Evolutionary conservation across 148 eudicot genomes (phyloP).

Genomic region (Drosera capensis): DNA sequence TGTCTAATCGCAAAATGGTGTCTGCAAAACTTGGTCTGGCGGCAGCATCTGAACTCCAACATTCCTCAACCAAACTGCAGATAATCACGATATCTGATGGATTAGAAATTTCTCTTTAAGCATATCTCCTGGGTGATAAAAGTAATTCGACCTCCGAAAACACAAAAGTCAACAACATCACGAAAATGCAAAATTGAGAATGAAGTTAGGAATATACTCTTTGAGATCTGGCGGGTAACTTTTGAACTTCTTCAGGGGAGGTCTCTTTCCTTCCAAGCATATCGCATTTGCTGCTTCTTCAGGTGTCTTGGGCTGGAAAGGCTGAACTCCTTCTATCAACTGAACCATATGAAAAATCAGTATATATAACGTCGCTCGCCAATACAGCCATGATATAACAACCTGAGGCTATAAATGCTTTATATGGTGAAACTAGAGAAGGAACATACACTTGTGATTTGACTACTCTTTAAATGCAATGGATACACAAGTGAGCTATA

Average conservation of each 20-base stretch:
- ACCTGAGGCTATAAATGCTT: no score
- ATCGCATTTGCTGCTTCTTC: constrained; percentile 57
- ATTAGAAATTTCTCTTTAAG: no score
- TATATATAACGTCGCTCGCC: constrained; percentile 4
- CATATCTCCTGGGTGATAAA: no score
- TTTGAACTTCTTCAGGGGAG: constrained; percentile 60
- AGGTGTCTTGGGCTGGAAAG: constrained; percentile 65
- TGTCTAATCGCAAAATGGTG: constrained; percentile 65
- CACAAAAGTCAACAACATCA: no score
- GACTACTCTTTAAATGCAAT: not conserved
- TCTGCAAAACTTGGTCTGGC: constrained; percentile 67
- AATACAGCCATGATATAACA: not conserved
- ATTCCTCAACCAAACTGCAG: constrained; percentile 68
- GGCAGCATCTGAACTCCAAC: constrained; percentile 43
- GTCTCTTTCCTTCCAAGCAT: constrained; percentile 75
- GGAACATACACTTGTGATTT: no score
- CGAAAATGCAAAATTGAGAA: no score
- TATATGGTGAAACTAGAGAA: no score
- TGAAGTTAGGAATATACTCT: constrained; percentile 61
- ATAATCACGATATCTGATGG: not conserved
- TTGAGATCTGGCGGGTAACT: constrained; percentile 68
- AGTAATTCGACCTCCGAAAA: not conserved
- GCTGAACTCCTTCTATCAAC: constrained; percentile 90
- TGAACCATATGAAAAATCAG: constrained; percentile 9
- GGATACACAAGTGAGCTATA: not conserved